Evolutionary conservation across 371 early-diverging fungal genomes (phyloP).

Genomic region (Rhizopus stolonifer): DNA sequence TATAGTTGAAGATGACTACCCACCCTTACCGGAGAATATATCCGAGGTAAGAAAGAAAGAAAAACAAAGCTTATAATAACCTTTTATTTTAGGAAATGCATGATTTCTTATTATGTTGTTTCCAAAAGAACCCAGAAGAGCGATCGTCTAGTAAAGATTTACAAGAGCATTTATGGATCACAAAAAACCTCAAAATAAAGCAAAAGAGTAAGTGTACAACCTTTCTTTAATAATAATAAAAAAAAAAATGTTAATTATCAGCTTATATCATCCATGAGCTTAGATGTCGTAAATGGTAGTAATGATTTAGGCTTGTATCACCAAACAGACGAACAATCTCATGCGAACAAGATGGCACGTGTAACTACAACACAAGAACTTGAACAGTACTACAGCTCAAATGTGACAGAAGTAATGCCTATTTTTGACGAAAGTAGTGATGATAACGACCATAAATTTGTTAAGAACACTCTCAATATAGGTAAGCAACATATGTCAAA

Average conservation of each 20-base stretch:
- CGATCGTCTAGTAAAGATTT: too few species aligned
- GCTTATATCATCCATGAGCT: background rate
- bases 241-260: background rate
- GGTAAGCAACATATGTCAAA: conserved; percentile 16
- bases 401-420: background rate
- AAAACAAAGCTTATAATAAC: background rate
- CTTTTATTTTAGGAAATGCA: too few species aligned
- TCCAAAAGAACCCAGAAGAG: background rate
- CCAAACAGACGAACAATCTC: background rate
- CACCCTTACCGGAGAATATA: conserved; percentile 83
- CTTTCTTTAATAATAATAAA: background rate
- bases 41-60: conserved; percentile 49
- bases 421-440: conserved; percentile 13
- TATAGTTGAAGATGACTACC: conserved; percentile 86
- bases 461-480: conserved; percentile 43
- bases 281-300: conserved; percentile 1
- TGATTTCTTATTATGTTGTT: background rate
- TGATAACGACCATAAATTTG: conserved; percentile 36
- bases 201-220: background rate
- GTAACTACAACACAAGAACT: background rate
- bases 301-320: conserved; percentile 4
- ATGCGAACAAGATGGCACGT: background rate
- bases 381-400: conserved; percentile 4
- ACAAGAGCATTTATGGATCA: too few species aligned
- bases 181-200: background rate